Base-by-base conservation (phyloP, 2,329 filamentous ascomycete genomes). In the Venturia oleaginea region DNA sequence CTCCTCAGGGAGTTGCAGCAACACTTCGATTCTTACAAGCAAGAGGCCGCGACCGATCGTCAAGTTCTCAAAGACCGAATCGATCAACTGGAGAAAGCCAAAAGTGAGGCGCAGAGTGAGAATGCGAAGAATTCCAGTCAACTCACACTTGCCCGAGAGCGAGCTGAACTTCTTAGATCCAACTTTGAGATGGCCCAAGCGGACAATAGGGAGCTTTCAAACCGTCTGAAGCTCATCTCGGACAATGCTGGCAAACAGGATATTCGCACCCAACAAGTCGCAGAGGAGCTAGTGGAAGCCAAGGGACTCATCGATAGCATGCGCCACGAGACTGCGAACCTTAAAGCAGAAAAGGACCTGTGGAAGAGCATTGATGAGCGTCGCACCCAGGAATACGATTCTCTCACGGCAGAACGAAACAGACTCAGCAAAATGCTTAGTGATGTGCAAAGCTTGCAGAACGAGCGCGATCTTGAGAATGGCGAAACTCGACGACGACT, bases 311-410 rank as follows among this genome's bases (percentile, higher is more conserved):
- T 90, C 3, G 93, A 99, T 71, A 92, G 91, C 71, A 84, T 97
- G 75, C 89, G 92, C 62, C 92, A 91, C 68, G 94, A 99, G 73
- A 91, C 88, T 63, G 88, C 92, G 19, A 97, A 97, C 71, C 83
- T 97, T 40, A 96, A 96, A 75, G 92, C 93, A 0, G 93, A 97
- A 76, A 96, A 96, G 77, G 89, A 91, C 43, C 81, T 99, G 11
- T 96, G 90, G 89, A 96, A 94, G 78, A 91, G 89, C 64, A 96
- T 97, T 40, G 92, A 97, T 73, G 88, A 90, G 67, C 87, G 95
- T 62, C 81, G 97, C 54, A 89, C 85, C 67, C 91, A 94, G 70
- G 92, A 97, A 72, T 96, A 94, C 68, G 91, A 96, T 71, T 85
- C 79, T 24, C 80, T 97, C 15, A 83, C 89, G 51, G 90, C 95